Evolutionary conservation across 2,329 filamentous ascomycete species (phyloP), one percentile per base, ranked within the genome.

Genomic region (Magnaporthiopsis incrustans): DNA sequence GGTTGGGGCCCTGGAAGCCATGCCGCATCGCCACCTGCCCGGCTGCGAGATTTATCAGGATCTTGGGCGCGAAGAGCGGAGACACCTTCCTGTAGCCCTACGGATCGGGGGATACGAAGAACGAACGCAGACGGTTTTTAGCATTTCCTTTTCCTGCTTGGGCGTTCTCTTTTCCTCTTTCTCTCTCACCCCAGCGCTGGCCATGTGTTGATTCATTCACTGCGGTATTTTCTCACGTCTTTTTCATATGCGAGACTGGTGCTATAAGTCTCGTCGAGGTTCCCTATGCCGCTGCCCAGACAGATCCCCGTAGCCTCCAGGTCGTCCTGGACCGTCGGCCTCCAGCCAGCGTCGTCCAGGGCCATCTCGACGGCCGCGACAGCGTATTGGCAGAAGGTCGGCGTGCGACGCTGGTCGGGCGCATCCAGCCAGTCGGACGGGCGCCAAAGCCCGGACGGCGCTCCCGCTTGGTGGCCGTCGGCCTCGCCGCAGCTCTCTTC

Each of bases 11-110:
- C 75, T 90, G 79, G 72, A 99, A 90, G 25, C 92, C 91, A 77
- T 95, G 88, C 70, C 87, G 90, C 88, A 99, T 98, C 32, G 94
- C 94, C 53, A 98, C 87, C 73, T 98, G 94, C 0, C 95, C 95
- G 12, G 95, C 95, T 0, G 91, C 95, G 69, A 99, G 85, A 74
- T 99, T 99, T 77, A 96, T 97, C 61, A 99, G 82, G 10, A 98
- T 86, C 69, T 91, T 89, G 8, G 95, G 95, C 10, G 98, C 92
- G 72, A 99, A 98, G 4, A 97, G 79, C 1, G 95, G 95, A 44
- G 93, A 96, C 2, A 98, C 90, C 72, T 95, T 97, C 69, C 86
- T 91, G 75, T 97, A 96, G 67, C 94, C 94, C 91, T 95, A 68
- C 58, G 38, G 11, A 44, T 58, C 30, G 27, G 5, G 25, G 3